Base-by-base conservation (phyloP, 495 filamentous ascomycete genomes). In the Penicillium herquei region DNA sequence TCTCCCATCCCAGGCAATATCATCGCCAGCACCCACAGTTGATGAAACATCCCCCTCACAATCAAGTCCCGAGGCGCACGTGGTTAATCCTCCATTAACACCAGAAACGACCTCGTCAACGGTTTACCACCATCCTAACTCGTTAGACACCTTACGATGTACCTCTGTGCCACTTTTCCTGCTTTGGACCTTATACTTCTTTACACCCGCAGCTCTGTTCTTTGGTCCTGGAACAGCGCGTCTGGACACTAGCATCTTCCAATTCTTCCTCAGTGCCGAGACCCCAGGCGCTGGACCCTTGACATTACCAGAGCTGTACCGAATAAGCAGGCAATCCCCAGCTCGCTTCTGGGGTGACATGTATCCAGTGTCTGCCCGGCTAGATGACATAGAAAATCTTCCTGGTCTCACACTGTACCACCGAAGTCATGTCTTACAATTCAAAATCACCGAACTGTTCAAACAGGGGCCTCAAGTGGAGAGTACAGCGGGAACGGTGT, bases 321-420 rank as follows among this genome's bases (percentile, higher is more conserved):
- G 57, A 39, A 63, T 72, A 14, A 66, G 68, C 47, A 60, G 70
- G 33, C 70, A 69, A 51, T 72, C 70, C 1, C 64, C 68, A 7
- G 34, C 68, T 16, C 62, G 66, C 9, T 70, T 69, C 57, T 72
- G 70, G 70, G 70, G 68, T 13, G 63, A 69, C 3, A 32, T 40
- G 9, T 72, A 72, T 32, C 66, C 66, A 0, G 50, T 66, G 32
- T 55, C 68, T n/a, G 64, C 68, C 16, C 68, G 61, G 13, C 42
- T 72, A 31, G 70, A 72, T 53, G 70, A 72, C 21, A 33, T 69
- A 39, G 70, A 72, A 46, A 72, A 72, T 44, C 62, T 69, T 11
- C 58, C 66, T 2, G 58, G 57, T 8, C 52, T 67, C 35, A 66
- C 62, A 10, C 48, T 70, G 9, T 66, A 70, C 46, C 66, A 73